These are phyloP conservation scores for Chrysanthemum makinoi DNA, from an alignment of 129 eudicot species.

Conservation along the genomic window DNA sequence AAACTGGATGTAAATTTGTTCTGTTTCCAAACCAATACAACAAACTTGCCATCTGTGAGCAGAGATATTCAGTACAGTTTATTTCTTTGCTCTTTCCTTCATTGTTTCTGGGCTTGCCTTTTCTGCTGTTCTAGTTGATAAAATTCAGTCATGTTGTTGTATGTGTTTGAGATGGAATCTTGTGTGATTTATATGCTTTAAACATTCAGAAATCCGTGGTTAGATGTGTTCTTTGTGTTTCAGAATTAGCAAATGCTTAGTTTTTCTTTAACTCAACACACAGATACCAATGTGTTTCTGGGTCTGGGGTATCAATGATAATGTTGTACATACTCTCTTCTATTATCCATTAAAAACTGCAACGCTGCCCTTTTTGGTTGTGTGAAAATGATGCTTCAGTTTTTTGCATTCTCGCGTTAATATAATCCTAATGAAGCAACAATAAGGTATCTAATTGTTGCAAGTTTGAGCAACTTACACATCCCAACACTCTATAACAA, in stretches of 20 bases:
- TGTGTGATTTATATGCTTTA: background rate
- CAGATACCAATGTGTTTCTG: background rate
- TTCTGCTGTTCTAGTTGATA: background rate
- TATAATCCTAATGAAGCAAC: no score
- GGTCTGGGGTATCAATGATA: background rate
- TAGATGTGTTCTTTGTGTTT: background rate
- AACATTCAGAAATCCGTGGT: background rate
- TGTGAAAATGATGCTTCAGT: no score
- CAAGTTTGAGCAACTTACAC: no score
- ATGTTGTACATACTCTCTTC: background rate
- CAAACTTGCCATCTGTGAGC: slow-evolving; percentile 15
- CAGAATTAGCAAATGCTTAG: background rate
- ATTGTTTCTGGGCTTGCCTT: slow-evolving; percentile 1
- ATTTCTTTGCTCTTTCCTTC: slow-evolving; percentile 5
- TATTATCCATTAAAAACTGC: no score
- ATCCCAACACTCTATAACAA: no score
- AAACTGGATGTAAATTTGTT: slow-evolving; percentile 16
- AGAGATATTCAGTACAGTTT: slow-evolving; percentile 19
- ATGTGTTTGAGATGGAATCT: slow-evolving; percentile 11
- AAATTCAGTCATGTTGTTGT: background rate
- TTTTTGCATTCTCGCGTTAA: no score
- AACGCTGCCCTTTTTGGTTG: no score
- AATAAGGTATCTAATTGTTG: no score
- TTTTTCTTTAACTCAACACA: background rate
- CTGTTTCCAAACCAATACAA: slow-evolving; percentile 16